phyloP scores from a whole-genome alignment of 495 filamentous ascomycete genomes.

The Podospora tetraspora region DNA sequence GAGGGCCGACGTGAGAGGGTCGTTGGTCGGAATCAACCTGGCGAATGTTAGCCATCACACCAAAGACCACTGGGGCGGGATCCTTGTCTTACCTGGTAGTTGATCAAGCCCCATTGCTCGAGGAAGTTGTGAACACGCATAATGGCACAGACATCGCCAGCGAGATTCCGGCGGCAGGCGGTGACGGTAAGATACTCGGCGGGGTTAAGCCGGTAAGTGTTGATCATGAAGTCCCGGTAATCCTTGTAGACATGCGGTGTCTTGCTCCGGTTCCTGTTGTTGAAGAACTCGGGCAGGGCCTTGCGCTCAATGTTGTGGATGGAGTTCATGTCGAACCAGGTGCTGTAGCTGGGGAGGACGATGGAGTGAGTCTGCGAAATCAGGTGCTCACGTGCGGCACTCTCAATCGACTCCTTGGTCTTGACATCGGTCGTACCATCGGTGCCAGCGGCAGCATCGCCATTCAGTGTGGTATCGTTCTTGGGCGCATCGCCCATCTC shows the following conservation, averaged over 20 bases:
- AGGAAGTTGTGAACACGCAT: constrained; percentile 98
- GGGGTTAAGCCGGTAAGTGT: constrained; percentile 93
- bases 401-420: constrained; percentile 74
- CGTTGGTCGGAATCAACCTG: constrained; percentile 94
- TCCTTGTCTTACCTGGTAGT: constrained; percentile 79
- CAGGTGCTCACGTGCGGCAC: constrained; percentile 81
- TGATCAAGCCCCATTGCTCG: constrained; percentile 99
- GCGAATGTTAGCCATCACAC: constrained; percentile 21
- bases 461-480: constrained; percentile 46
- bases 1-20: constrained; percentile 91
- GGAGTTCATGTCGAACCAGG: constrained; percentile 96
- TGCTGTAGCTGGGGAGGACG: constrained; percentile 91
- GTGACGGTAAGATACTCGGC: constrained; percentile 96
- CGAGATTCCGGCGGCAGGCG: constrained; percentile 91
- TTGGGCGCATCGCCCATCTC: constrained; percentile 79
- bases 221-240: constrained; percentile 99
- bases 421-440: constrained; percentile 42
- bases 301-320: constrained; percentile 87
- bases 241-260: constrained; percentile 97
- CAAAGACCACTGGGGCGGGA: background rate
- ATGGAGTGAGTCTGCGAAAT: constrained; percentile 89
- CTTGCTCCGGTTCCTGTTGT: constrained; percentile 95
- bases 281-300: constrained; percentile 94
- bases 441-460: constrained; percentile 35
- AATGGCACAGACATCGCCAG: constrained; percentile 96